Evolutionary conservation across 176 grass and related monocot species (phyloP).

Genomic region (Triticum timopheevii): DNA sequence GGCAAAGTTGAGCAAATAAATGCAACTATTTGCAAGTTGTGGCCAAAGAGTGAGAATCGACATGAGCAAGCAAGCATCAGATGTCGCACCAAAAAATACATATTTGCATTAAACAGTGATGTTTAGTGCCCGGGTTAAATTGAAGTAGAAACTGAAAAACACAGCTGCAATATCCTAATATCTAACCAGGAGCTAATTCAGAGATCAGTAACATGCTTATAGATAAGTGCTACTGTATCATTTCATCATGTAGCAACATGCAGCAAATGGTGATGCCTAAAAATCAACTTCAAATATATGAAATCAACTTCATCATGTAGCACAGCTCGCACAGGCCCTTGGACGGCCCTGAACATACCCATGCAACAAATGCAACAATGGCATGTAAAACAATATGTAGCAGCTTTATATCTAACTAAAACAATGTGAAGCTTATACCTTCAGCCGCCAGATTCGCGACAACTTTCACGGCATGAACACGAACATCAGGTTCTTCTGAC

Average conservation of each 20-base stretch:
- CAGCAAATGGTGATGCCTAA: conserved; percentile 9
- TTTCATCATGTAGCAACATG: conserved; percentile 5
- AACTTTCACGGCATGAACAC: conserved; percentile 98
- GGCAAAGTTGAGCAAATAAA: conserved; percentile 19
- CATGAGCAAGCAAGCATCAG: conserved; percentile 2
- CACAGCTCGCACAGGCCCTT: too few relatives aligned
- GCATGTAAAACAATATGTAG: neutral
- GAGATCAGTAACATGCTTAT: neutral
- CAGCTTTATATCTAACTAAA: neutral
- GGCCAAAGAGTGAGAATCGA: neutral
- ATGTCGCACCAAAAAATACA: neutral
- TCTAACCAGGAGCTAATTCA: neutral
- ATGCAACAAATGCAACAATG: neutral
- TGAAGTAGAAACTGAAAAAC: neutral
- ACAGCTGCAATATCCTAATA: neutral
- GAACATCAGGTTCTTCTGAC: conserved; percentile 96
- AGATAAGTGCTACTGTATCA: neutral
- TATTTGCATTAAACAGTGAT: neutral
- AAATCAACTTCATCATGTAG: too few relatives aligned
- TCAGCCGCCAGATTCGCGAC: conserved; percentile 98
- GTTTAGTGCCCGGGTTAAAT: neutral
- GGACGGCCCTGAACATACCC: neutral
- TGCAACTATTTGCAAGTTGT: neutral
- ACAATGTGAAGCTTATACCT: conserved; percentile 45
- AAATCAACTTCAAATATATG: conserved; percentile 16